Evolutionary conservation across 1,284 basidiomycete species (phyloP).

Genomic region (Athelia psychrophila): DNA sequence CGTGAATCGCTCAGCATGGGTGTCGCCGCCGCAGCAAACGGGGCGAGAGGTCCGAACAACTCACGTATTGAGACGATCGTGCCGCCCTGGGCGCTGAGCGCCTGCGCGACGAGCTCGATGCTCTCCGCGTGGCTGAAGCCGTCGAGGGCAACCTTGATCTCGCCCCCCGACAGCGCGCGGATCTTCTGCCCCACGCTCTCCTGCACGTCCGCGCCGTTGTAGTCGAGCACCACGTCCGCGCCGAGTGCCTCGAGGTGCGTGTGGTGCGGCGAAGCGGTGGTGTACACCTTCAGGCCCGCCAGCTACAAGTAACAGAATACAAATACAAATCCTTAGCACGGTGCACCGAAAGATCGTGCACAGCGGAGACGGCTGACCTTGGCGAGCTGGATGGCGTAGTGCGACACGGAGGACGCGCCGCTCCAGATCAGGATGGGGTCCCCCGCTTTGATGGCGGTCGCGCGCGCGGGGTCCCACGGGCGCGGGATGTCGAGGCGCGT

Average conservation of each 20-base stretch:
- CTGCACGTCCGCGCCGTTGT: slow-evolving; percentile 6
- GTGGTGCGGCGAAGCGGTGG: slow-evolving; percentile 27
- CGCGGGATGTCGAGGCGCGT: not conserved
- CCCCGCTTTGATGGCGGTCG: not conserved
- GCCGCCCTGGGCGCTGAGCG: not conserved
- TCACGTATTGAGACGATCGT: not conserved
- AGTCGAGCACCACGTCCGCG: slow-evolving; percentile 29
- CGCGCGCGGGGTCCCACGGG: not conserved
- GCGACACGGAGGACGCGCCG: slow-evolving; percentile 32
- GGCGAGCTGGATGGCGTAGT: slow-evolving; percentile 33
- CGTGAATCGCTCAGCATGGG: no score
- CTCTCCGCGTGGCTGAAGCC: not conserved
- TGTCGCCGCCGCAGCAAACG: no score
- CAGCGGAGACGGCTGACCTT: no score
- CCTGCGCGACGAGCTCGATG: not conserved
- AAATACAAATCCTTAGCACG: no score
- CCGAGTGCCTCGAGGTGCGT: slow-evolving; percentile 30
- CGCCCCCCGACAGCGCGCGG: not conserved
- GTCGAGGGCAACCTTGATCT: not conserved
- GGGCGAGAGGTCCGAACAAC: no score
- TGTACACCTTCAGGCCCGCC: slow-evolving; percentile 9
- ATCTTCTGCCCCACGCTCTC: no score
- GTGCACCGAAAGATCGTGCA: no score
- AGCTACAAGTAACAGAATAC: no score
- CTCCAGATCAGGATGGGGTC: slow-evolving; percentile 17